Evolutionary conservation across 129 eudicot species (phyloP).

Genomic region (Flaveria linearis): DNA sequence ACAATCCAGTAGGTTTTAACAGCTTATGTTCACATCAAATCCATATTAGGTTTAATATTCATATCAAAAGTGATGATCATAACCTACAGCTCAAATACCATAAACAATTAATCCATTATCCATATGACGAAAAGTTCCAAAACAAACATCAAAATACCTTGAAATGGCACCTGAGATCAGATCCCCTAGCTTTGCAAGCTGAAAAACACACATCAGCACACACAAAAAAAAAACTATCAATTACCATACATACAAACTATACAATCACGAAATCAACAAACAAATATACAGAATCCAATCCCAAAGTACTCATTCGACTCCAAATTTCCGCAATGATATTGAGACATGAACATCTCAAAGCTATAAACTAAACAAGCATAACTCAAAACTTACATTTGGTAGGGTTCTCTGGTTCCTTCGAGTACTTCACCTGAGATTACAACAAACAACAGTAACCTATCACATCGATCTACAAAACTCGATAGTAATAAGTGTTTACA

Average conservation of each 20-base stretch:
- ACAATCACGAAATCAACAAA: not conserved
- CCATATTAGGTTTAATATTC: no score
- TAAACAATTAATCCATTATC: no score
- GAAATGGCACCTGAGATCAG: conserved; percentile 59
- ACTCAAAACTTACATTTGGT: conserved; percentile 47
- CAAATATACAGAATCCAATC: not conserved
- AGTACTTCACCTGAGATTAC: conserved; percentile 50
- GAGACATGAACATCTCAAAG: not conserved
- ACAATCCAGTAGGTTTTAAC: no score
- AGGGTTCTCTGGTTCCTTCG: conserved; percentile 53
- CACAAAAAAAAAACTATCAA: not conserved
- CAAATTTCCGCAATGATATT: not conserved
- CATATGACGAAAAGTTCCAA: no score
- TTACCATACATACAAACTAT: not conserved
- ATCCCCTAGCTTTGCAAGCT: conserved; percentile 72
- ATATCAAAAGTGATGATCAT: no score
- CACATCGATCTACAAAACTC: not conserved
- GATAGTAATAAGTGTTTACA: not conserved
- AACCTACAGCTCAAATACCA: no score
- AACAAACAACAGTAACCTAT: not conserved
- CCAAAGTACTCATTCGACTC: not conserved
- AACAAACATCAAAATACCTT: conserved; percentile 40
- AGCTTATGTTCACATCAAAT: no score
- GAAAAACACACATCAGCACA: not conserved
- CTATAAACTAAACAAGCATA: not conserved